Percentiles rank a stretch among this genome's conserved stretches.
Conservation (phyloP, 192 early-diverging fungal genomes). For the Rhizophagus clarus region DNA sequence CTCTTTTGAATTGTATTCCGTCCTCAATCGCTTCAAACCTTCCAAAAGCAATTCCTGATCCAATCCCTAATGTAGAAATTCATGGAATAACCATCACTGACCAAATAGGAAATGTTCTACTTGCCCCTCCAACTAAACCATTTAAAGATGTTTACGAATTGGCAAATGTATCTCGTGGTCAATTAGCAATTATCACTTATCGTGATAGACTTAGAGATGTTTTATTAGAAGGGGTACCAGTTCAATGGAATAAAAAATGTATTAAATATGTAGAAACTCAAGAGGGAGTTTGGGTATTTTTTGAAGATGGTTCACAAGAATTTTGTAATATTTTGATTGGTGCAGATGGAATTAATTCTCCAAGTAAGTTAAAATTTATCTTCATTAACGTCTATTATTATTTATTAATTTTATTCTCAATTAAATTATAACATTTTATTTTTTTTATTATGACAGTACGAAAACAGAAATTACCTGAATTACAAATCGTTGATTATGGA, state of each 20-base stretch:
- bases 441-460: slow-evolving; percentile 14
- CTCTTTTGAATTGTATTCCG: not conserved
- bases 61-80: not conserved
- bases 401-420: no score
- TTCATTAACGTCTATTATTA: not conserved
- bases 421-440: no score
- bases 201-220: not conserved
- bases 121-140: not conserved
- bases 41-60: not conserved
- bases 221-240: not conserved
- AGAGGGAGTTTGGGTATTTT: no score
- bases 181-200: not conserved
- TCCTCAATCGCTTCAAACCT: no score
- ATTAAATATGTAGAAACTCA: no score
- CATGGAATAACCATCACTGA: not conserved
- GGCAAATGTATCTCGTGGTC: not conserved
- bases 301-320: no score
- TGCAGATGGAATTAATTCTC: no score
- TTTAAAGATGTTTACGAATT: not conserved
- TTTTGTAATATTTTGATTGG: no score
- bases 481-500: not conserved
- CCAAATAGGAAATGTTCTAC: not conserved
- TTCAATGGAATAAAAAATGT: no score
- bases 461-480: no score
- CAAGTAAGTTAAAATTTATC: not conserved